Base-by-base conservation (phyloP, 768 basidiomycete species). In the Mycena venus region DNA sequence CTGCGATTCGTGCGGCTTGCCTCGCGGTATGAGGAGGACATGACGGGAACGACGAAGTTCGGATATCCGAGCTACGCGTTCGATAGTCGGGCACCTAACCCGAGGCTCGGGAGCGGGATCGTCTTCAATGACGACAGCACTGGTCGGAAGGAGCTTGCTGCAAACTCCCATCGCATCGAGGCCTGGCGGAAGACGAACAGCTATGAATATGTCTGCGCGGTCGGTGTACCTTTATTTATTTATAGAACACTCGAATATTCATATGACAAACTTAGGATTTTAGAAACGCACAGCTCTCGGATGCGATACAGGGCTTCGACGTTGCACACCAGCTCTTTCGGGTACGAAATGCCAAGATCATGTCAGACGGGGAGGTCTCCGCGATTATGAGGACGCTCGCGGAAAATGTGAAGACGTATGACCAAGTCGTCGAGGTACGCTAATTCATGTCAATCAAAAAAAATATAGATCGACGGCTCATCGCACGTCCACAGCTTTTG, bases 171-270 rank as follows among this genome's bases (percentile, higher is more conserved):
- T 78, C 90, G 98, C 40, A 96, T 99, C 44, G 98, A 99, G 79
- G 97, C 94, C 10, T 99, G 98, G 98, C 87, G 95, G 74, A 90
- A 90, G 80, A 98, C 95, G 6, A 91, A 90, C 75, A 92, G 90
- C 66, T 98, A 99, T 82, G 88, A 90, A 67, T 90, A 94, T 73
- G 94, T 87, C 78, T 88, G 91, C 68, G 84, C 85, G 83, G 97
- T 97, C 76, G 34, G 68, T 80, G 3, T n/a, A 40, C 67, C 29
- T 27, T 68, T 17, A n/a, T n/a, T 19, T 32, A 4, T 25, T n/a
- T 36, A 17, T 31, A n/a, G n/a, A 17, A 19, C 11, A 47, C 29
- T 40, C 36, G 23, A 56, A 59, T 32, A 75, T 42, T 23, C 78
- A 44, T 15, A 31, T 1, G 9, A 59, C 32, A 12, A 60, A 42